These are phyloP conservation scores for Entomortierella beljakovae DNA, from an alignment of 192 early-diverging fungal species.

Conservation along the genomic window DNA sequence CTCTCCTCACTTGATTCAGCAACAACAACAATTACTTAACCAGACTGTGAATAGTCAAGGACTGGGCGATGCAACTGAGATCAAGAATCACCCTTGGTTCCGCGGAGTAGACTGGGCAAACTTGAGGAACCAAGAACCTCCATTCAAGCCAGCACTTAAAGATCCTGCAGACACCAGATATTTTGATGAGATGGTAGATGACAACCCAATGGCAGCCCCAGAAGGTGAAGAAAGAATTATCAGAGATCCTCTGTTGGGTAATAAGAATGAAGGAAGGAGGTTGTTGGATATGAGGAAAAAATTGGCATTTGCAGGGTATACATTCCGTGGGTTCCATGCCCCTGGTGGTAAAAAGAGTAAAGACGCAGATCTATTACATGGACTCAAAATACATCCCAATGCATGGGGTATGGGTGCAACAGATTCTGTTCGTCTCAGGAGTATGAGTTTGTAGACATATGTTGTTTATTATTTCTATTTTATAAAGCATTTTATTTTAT, in stretches of 20 bases:
- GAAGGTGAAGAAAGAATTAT: conserved; percentile 58
- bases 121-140: conserved; percentile 69
- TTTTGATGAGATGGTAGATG: conserved; percentile 78
- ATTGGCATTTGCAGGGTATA: conserved; percentile 71
- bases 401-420: conserved; percentile 48
- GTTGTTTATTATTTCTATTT: too few species aligned
- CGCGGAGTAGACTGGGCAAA: conserved; percentile 77
- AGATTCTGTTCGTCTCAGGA: conserved; percentile 48
- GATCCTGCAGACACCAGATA: conserved; percentile 90
- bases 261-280: conserved; percentile 59
- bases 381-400: conserved; percentile 36
- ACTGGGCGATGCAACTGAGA: conserved; percentile 73
- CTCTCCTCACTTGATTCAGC: conserved; percentile 53
- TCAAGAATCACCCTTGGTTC: conserved; percentile 85
- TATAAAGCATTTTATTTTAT: too few species aligned
- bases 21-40: conserved; percentile 37
- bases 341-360: conserved; percentile 53
- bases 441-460: conserved; percentile 44
- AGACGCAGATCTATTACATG: conserved; percentile 44
- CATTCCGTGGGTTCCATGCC: conserved; percentile 60
- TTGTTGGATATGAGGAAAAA: conserved; percentile 72
- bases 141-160: conserved; percentile 85
- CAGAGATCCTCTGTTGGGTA: conserved; percentile 53
- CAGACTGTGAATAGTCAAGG: conserved; percentile 47
- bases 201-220: conserved; percentile 57